phyloP scores from a whole-genome alignment of 257 asterid species.

The Ehretia macrophylla region DNA sequence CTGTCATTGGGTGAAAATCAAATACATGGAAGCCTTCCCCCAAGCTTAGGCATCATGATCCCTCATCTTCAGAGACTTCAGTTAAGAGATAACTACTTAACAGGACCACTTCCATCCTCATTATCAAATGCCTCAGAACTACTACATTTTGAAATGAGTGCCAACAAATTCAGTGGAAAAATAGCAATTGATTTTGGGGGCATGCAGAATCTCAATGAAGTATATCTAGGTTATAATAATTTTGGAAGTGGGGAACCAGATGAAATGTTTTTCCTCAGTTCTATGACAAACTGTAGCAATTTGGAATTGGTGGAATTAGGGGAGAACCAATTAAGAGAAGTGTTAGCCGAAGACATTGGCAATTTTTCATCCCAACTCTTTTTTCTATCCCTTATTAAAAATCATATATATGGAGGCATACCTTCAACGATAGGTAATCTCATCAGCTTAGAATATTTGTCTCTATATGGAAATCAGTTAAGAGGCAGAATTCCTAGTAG shows the following conservation, averaged over 20 bases:
- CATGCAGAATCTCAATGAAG: not conserved
- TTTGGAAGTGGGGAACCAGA: not conserved
- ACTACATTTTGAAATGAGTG: not conserved
- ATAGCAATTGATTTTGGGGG: constrained; percentile 1
- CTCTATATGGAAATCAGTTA: too few relatives aligned
- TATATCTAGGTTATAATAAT: too few relatives aligned
- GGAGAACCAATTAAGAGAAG: too few relatives aligned
- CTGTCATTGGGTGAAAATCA: not conserved
- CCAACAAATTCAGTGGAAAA: constrained; percentile 2
- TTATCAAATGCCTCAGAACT: constrained; percentile 11
- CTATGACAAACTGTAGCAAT: not conserved
- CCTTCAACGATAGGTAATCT: too few relatives aligned
- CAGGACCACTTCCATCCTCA: constrained; percentile 12
- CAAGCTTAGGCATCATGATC: not conserved
- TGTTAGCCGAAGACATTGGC: too few relatives aligned
- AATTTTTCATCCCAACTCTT: too few relatives aligned
- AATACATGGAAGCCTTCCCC: not conserved
- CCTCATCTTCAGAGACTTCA: not conserved
- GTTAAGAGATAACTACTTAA: not conserved
- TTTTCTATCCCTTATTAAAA: too few relatives aligned
- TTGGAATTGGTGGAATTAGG: too few relatives aligned
- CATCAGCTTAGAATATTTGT: too few relatives aligned
- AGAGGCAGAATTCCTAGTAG: too few relatives aligned
- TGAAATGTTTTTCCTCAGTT: not conserved
- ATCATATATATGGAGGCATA: too few relatives aligned